These are phyloP conservation scores for Claviceps arundinis DNA, from an alignment of 2,329 filamentous ascomycete genomes.

Conservation along the genomic window DNA sequence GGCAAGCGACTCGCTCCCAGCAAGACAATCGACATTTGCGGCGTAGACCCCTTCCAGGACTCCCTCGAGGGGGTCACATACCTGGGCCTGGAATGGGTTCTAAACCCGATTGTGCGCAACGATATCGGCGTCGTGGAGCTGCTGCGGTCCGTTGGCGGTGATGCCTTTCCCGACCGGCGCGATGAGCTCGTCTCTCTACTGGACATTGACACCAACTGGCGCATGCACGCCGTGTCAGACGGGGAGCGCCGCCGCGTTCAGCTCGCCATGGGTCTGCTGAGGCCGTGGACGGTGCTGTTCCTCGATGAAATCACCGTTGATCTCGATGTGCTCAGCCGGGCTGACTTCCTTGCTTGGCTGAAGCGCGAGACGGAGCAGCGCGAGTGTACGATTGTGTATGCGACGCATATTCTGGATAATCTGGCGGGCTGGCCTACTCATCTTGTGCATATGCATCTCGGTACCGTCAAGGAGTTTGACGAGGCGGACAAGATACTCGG, in stretches of 20 bases:
- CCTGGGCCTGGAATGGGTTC: conserved; percentile 92
- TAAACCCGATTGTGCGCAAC: conserved; percentile 89
- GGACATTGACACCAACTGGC: conserved; percentile 84
- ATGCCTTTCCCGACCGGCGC: conserved; percentile 65
- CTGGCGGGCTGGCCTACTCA: conserved; percentile 90
- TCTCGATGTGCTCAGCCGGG: conserved; percentile 72
- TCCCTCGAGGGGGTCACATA: conserved; percentile 91
- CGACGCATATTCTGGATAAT: conserved; percentile 94
- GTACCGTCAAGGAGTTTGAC: conserved; percentile 78
- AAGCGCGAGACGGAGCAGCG: conserved; percentile 73
- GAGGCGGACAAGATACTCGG: conserved; percentile 55
- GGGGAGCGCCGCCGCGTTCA: conserved; percentile 87
- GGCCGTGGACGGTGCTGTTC: conserved; percentile 82
- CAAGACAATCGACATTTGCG: conserved; percentile 61
- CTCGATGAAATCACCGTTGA: conserved; percentile 97
- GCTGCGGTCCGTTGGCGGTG: conserved; percentile 71
- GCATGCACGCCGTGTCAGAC: conserved; percentile 91
- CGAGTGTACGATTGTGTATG: conserved; percentile 87
- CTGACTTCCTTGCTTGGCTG: conserved; percentile 75
- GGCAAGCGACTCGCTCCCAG: conserved; percentile 85
- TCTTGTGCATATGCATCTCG: conserved; percentile 88
- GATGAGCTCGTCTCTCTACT: conserved; percentile 81
- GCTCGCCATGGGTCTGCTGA: conserved; percentile 84
- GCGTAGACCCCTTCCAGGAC: conserved; percentile 83
- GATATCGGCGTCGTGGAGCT: conserved; percentile 88